These are phyloP conservation scores for Adansonia digitata DNA, from an alignment of 345 rosid genomes.

Conservation along the genomic window DNA sequence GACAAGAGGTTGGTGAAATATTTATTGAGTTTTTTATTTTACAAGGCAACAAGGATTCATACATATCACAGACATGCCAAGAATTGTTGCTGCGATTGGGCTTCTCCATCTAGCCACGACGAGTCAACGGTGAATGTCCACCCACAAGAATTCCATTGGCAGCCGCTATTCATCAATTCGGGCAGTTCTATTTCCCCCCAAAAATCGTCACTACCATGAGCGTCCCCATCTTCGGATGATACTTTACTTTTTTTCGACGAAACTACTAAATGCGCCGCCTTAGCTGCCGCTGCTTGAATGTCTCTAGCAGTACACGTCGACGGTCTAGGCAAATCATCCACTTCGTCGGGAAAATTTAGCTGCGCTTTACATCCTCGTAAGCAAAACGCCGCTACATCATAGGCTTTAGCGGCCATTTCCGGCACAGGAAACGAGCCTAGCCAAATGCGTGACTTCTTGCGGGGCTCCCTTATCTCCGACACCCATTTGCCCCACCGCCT, in stretches of 20 bases:
- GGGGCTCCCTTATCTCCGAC: slow-evolving; percentile 83
- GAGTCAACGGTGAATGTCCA: slow-evolving; percentile 37
- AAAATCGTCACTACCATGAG: slow-evolving; percentile 37
- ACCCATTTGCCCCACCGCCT: slow-evolving; percentile 96
- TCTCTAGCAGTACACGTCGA: slow-evolving; percentile 55
- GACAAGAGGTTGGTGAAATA: background rate
- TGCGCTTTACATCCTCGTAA: slow-evolving; percentile 72
- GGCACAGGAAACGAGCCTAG: slow-evolving; percentile 77
- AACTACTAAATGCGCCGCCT: slow-evolving; percentile 47
- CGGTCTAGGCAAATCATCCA: slow-evolving; percentile 53
- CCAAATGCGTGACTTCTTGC: slow-evolving; percentile 83
- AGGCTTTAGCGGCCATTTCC: slow-evolving; percentile 88
- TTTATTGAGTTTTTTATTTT: background rate
- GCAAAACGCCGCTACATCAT: slow-evolving; percentile 74
- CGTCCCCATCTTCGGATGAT: slow-evolving; percentile 15
- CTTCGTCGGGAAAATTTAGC: slow-evolving; percentile 75
- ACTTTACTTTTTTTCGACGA: slow-evolving; percentile 22
- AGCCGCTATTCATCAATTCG: slow-evolving; percentile 38
- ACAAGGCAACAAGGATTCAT: background rate
- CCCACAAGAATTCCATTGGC: slow-evolving; percentile 30
- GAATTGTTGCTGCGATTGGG: slow-evolving; percentile 26
- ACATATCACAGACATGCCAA: slow-evolving; percentile 46
- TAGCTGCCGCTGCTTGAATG: slow-evolving; percentile 71
- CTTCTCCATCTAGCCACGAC: slow-evolving; percentile 52
- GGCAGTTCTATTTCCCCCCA: slow-evolving; percentile 82